Base-by-base conservation (phyloP, 2,329 filamentous ascomycete species). In the Seiridium unicorne region DNA sequence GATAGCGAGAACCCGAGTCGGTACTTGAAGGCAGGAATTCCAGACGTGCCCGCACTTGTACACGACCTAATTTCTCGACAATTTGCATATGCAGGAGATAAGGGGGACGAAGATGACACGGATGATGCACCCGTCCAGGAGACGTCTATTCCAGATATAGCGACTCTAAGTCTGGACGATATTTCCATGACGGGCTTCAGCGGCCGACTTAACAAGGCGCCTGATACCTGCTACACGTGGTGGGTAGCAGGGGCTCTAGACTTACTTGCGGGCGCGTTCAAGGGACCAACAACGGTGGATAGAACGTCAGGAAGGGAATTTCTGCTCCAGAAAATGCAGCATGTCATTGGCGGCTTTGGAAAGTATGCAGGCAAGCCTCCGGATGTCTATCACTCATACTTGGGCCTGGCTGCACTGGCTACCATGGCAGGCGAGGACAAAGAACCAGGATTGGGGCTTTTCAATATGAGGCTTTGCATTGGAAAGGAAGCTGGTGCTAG, bases 191-290 rank as follows among this genome's bases (percentile, higher is more conserved):
- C 77, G 1, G 95, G 93, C 8, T 93, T 96, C 76, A 97, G 96
- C 69, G 95, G 95, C 34, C 87, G 95, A 55, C 88, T 86, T 72
- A 97, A 97, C 78, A 99, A 99, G 74, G 83, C 89, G 53, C 90
- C 91, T 8, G 95, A 99, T 75, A 98, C 95, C 0, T 99, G 95
- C 76, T 99, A 99, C 74, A 89, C 87, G 31, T 99, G 94, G 81
- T 99, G 95, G 95, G 92, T 91, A 0, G 83, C 84, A 3, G 92
- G 86, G 2, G 86, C 92, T 1, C 71, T 86, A 1, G 67, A 71
- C 57, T 79, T 82, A 44, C 60, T 72, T 4, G 64, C 61, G 2
- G n/a, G 46, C 3, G 63, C 89, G 79, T 85, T 90, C 66, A 77
- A 91, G 9, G 80, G 83, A 36, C 75, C 83, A 59, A 74, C 81